A percentile compares a stretch with the other conserved stretches of the same genome.
phyloP scores from a whole-genome alignment of 345 rosid genomes.

The Euphorbia lathyris region DNA sequence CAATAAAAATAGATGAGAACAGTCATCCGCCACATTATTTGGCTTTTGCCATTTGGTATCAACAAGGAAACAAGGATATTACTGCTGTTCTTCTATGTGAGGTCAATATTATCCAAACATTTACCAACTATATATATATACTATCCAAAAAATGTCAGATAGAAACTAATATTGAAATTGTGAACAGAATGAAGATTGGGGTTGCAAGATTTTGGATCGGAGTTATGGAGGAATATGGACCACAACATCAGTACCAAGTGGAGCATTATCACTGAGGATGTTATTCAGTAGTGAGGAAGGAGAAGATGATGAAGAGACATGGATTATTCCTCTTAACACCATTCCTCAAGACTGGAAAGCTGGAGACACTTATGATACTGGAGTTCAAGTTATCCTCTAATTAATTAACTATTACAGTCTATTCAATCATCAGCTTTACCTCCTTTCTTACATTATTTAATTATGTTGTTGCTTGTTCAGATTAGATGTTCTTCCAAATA shows the following conservation, averaged over 20 bases:
- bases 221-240: constrained; percentile 57
- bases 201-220: constrained; percentile 54
- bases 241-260: constrained; percentile 52
- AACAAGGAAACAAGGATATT: constrained; percentile 63
- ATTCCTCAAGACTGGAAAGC: constrained; percentile 64
- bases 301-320: constrained; percentile 41
- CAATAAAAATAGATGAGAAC: constrained; percentile 59
- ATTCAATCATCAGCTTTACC: too few species aligned
- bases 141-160: background rate
- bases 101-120: constrained; percentile 41
- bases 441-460: too few species aligned
- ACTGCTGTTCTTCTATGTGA: constrained; percentile 75
- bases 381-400: constrained; percentile 44
- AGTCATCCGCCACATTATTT: constrained; percentile 61
- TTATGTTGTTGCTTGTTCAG: too few species aligned
- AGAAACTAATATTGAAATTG: background rate
- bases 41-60: constrained; percentile 58
- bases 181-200: constrained; percentile 42
- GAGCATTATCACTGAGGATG: constrained; percentile 60
- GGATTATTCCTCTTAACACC: constrained; percentile 58
- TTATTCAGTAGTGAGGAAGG: constrained; percentile 48
- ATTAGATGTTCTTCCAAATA: too few species aligned
- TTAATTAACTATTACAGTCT: background rate
- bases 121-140: too few species aligned
- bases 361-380: constrained; percentile 60